A percentile compares a stretch with the other conserved stretches of the same genome.
These are phyloP conservation scores for Mycosarcoma maydis DNA, from an alignment of 1,284 basidiomycete species.

Conservation along the genomic window DNA sequence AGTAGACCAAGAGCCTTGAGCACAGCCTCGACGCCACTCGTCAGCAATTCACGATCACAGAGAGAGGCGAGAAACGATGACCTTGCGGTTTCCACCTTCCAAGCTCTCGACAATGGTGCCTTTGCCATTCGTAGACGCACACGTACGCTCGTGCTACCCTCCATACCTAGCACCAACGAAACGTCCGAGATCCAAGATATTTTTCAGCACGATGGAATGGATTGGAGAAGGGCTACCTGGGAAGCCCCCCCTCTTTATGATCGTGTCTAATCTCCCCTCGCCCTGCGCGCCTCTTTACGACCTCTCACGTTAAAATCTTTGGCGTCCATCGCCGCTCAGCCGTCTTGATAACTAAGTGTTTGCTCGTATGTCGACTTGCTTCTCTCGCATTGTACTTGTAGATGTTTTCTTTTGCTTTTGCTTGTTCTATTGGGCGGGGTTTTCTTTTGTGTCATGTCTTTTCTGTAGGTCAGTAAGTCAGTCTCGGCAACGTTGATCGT, in stretches of 20 bases:
- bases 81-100: conserved; percentile 18
- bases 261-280: not conserved
- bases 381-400: no score
- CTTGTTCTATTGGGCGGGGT: no score
- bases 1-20: conserved; percentile 20
- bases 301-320: no score
- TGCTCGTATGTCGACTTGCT: no score
- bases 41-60: conserved; percentile 4
- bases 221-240: conserved; percentile 47
- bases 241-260: conserved; percentile 46
- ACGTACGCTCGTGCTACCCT: conserved; percentile 12
- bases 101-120: conserved; percentile 20
- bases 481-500: no score
- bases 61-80: conserved; percentile 22
- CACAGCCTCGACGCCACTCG: conserved; percentile 15
- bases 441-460: no score
- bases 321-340: no score
- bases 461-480: no score
- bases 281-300: no score
- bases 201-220: conserved; percentile 44
- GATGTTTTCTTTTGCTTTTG: no score
- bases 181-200: conserved; percentile 42
- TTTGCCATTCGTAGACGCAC: conserved; percentile 33
- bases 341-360: no score
- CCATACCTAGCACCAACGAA: conserved; percentile 23